Base-by-base conservation (phyloP, 75 land plant genomes). In the Picea glauca region DNA sequence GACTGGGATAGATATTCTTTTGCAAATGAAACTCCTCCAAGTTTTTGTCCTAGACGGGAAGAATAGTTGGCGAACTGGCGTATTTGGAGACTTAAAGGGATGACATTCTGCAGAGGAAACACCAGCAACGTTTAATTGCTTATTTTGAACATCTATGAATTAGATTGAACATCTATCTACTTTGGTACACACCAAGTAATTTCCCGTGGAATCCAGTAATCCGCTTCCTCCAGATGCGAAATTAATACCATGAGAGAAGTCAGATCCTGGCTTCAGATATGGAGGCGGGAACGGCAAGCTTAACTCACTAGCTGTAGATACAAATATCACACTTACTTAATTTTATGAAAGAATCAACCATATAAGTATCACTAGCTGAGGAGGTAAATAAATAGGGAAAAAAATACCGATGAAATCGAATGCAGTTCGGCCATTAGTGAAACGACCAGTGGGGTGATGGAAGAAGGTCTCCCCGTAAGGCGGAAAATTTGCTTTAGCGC, bases 361-460 rank as follows among this genome's bases (percentile, higher is more conserved):
- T 35, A 35, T 35, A 35, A 35, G 3, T 35, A 35, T 35, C 38
- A 35, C 38, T 35, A 35, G 3, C 3, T 35, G 38, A 35, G 38
- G 13, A 15, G 5, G 20, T 15, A 4, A 38, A 23, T 35, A 31
- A 14, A 38, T 23, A 59, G 17, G 0, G 13, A 23, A 21, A 5
- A 23, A 13, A n/a, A 75, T 60, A 86, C 90, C 80, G 5, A 83
- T 40, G 40, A 88, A 85, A 60, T 88, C 88, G 1, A 79, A 35
- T 13, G 86, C 82, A 2, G 85, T 83, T 62, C 88, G 76, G 13
- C 90, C 90, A 83, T 88, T 86, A 60, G 83, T 85, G 66, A 85
- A 88, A 35, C 88, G 77, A 14, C 90, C 90, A 57, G 88, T 83
- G 60, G 90, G 90, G 15, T 43, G 73, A 59, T 79, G 85, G 57